Evolutionary conservation across 1,139 yeast genomes (phyloP).

Genomic region (Sugiyamaella sp.): DNA sequence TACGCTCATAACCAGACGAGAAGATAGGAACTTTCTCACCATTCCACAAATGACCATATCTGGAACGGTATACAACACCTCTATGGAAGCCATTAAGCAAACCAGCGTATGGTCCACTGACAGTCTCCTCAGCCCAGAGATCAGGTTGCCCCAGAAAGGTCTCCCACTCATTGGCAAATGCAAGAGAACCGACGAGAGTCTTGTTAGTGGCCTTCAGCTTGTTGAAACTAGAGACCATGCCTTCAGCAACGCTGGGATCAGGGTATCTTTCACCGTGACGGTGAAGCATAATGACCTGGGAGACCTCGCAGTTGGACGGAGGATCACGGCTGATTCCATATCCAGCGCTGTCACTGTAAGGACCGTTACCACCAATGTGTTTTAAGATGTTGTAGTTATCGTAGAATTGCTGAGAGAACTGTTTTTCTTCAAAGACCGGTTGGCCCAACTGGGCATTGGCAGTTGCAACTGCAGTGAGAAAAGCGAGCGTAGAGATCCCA

Average conservation of each 20-base stretch:
- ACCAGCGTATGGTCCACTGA: conserved; percentile 45
- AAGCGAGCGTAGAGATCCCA: conserved; percentile 7
- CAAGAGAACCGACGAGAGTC: conserved; percentile 29
- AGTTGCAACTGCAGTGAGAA: conserved; percentile 3
- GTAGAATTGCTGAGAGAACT: conserved; percentile 38
- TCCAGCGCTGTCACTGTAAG: conserved; percentile 48
- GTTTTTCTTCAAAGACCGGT: conserved; percentile 45
- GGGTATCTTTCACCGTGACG: conserved; percentile 82
- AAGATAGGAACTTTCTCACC: conserved; percentile 44
- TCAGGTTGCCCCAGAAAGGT: conserved; percentile 39
- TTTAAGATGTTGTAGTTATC: conserved; percentile 41
- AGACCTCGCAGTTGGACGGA: conserved; percentile 58
- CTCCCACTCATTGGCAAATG: conserved; percentile 46
- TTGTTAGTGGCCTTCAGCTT: conserved; percentile 30
- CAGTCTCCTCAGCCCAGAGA: conserved; percentile 37
- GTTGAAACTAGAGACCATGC: conserved; percentile 26
- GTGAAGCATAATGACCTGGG: conserved; percentile 63
- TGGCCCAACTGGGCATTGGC: conserved; percentile 16
- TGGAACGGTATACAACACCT: conserved; percentile 42
- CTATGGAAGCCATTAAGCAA: conserved; percentile 36
- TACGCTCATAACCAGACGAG: conserved; percentile 45
- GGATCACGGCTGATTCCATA: conserved; percentile 48
- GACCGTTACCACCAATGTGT: conserved; percentile 51
- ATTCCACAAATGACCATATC: conserved; percentile 46
- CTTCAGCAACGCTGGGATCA: conserved; percentile 29